A percentile compares a stretch with the other conserved stretches of the same genome.
phyloP scores from a whole-genome alignment of 352 stramenopile species.

The Phytophthora foliorum region DNA sequence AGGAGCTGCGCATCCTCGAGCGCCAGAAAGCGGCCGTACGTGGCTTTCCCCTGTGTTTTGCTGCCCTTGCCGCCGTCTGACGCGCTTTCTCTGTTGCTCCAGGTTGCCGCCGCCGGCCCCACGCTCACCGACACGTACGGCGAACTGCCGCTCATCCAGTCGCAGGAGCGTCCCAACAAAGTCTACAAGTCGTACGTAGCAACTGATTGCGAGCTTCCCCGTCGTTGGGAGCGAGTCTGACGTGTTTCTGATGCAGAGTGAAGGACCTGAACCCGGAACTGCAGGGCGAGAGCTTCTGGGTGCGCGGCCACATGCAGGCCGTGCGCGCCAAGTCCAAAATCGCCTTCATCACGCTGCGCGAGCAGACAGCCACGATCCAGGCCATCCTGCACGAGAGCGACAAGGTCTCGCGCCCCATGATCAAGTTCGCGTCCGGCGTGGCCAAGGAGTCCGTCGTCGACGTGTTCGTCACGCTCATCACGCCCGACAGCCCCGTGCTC shows the following conservation, averaged over 20 bases:
- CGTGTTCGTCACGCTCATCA: conserved; percentile 93
- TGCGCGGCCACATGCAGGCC: conserved; percentile 96
- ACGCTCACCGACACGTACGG: conserved; percentile 90
- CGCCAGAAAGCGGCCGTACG: conserved; percentile 78
- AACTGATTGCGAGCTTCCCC: conserved; percentile 32
- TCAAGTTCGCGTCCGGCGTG: conserved; percentile 96
- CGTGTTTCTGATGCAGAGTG: conserved; percentile 20
- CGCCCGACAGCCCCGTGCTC: conserved; percentile 90
- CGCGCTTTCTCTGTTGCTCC: conserved; percentile 1
- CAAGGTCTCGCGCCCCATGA: conserved; percentile 95
- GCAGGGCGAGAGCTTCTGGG: conserved; percentile 93
- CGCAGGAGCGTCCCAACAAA: conserved; percentile 67
- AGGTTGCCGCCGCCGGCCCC: conserved; percentile 56
- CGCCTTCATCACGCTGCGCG: conserved; percentile 97
- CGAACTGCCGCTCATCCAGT: conserved; percentile 93
- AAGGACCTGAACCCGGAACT: conserved; percentile 82
- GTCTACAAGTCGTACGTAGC: conserved; percentile 78
- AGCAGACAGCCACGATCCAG: conserved; percentile 97
- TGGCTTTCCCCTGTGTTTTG: background rate
- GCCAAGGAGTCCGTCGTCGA: conserved; percentile 98
- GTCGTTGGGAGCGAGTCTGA: background rate
- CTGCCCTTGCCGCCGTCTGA: background rate
- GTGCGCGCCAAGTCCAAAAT: conserved; percentile 95
- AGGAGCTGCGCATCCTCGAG: conserved; percentile 91
- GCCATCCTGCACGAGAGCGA: conserved; percentile 90